Conservation (phyloP, 169 alveolate species). For the Plasmodium berghei region DNA sequence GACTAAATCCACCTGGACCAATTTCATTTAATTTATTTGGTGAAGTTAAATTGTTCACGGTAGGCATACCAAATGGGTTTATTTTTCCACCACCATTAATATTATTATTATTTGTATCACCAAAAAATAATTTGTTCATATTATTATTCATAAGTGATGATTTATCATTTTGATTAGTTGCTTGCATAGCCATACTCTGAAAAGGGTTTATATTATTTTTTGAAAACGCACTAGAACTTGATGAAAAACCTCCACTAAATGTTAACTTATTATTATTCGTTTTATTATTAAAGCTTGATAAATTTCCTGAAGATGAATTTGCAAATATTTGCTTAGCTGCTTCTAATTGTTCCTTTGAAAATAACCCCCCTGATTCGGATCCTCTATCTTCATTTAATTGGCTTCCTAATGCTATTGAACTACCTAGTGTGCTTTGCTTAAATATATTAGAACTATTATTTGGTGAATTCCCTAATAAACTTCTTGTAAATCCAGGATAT, state of each 20-base stretch:
- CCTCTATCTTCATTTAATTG: constrained; percentile 64
- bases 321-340: constrained; percentile 76
- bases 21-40: constrained; percentile 49
- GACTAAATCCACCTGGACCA: constrained; percentile 12
- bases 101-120: constrained; percentile 14
- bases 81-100: constrained; percentile 16
- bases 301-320: constrained; percentile 35
- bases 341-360: constrained; percentile 73
- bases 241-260: constrained; percentile 64
- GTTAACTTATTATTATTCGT: constrained; percentile 49
- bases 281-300: constrained; percentile 13
- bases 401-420: constrained; percentile 76
- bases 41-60: constrained; percentile 17
- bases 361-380: constrained; percentile 57
- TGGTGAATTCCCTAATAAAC: constrained; percentile 38
- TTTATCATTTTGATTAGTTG: constrained; percentile 48
- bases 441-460: constrained; percentile 54
- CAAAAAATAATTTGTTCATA: constrained; percentile 18
- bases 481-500: constrained; percentile 66
- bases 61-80: constrained; percentile 45
- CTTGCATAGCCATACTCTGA: constrained; percentile 71
- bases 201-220: constrained; percentile 69
- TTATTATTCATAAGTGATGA: constrained; percentile 29
- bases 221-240: constrained; percentile 66
- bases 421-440: constrained; percentile 68